A percentile compares a stretch with the other conserved stretches of the same genome.
Conservation (phyloP, 2,329 filamentous ascomycete genomes). For the Cercospora beticola region DNA sequence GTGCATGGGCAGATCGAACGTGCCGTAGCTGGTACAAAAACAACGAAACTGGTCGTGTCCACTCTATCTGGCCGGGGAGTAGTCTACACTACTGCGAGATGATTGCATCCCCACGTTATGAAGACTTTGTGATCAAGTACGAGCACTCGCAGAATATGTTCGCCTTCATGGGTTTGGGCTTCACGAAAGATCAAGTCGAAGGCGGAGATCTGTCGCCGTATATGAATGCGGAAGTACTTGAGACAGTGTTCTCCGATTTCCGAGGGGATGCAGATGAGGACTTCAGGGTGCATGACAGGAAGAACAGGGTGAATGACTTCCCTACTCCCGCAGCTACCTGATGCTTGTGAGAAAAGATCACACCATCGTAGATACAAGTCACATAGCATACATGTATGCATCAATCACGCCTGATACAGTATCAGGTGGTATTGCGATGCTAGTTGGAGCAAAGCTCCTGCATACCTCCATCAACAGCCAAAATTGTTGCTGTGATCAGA, state of each 20-base stretch:
- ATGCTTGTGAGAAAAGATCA: background rate
- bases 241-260: conserved; percentile 10
- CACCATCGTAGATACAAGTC: background rate
- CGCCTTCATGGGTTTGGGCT: conserved; percentile 9
- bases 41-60: background rate
- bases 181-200: conserved; percentile 10
- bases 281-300: background rate
- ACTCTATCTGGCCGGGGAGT: background rate
- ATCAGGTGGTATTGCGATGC: background rate
- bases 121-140: background rate
- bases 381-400: background rate
- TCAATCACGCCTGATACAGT: background rate
- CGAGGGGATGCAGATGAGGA: background rate
- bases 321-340: background rate
- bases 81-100: background rate
- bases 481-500: background rate
- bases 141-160: conserved; percentile 1
- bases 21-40: conserved; percentile 9
- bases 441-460: background rate
- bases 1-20: background rate
- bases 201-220: conserved; percentile 8
- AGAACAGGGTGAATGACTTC: background rate
- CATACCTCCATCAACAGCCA: background rate
- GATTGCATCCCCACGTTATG: background rate
- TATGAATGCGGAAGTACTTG: conserved; percentile 3